Evolutionary conservation across 768 basidiomycete genomes (phyloP).

Genomic region (Kwoniella europaea): DNA sequence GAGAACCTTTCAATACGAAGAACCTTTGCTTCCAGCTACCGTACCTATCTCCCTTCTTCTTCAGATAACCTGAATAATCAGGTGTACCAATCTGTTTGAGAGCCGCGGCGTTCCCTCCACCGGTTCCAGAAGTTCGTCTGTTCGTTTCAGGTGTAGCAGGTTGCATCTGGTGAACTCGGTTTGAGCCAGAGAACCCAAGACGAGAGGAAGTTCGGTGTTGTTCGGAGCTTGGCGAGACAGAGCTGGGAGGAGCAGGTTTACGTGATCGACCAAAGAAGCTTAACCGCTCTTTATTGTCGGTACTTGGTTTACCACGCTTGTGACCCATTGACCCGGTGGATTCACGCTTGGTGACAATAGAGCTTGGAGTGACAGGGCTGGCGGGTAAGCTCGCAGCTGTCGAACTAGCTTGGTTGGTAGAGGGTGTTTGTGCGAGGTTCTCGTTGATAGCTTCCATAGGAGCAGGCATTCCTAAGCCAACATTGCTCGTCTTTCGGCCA

Average conservation of each 20-base stretch:
- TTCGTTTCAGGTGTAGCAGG: slow-evolving; percentile 39
- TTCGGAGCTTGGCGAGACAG: slow-evolving; percentile 28
- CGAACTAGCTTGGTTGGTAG: slow-evolving; percentile 29
- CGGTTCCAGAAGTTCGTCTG: slow-evolving; percentile 17
- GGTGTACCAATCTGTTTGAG: slow-evolving; percentile 87
- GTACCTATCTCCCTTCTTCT: slow-evolving; percentile 92
- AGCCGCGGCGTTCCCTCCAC: slow-evolving; percentile 63
- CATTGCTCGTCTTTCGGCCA: slow-evolving; percentile 37
- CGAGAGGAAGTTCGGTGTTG: slow-evolving; percentile 26
- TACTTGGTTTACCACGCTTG: slow-evolving; percentile 52
- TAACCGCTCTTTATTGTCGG: slow-evolving; percentile 59
- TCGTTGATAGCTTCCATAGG: slow-evolving; percentile 48
- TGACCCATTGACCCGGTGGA: slow-evolving; percentile 54
- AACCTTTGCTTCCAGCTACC: slow-evolving; percentile 90
- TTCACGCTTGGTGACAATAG: slow-evolving; percentile 43
- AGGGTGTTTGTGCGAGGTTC: slow-evolving; percentile 20
- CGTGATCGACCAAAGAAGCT: slow-evolving; percentile 82
- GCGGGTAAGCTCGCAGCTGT: slow-evolving; percentile 45
- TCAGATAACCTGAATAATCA: slow-evolving; percentile 91
- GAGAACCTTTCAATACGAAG: slow-evolving; percentile 88
- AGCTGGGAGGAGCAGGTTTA: slow-evolving; percentile 71
- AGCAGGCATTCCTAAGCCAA: slow-evolving; percentile 20
- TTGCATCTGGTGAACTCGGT: slow-evolving; percentile 44
- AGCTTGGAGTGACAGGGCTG: slow-evolving; percentile 50
- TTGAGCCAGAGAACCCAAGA: slow-evolving; percentile 26